These are phyloP conservation scores for Alloascoidea africana DNA, from an alignment of 805 yeast genomes.

Conservation along the genomic window DNA sequence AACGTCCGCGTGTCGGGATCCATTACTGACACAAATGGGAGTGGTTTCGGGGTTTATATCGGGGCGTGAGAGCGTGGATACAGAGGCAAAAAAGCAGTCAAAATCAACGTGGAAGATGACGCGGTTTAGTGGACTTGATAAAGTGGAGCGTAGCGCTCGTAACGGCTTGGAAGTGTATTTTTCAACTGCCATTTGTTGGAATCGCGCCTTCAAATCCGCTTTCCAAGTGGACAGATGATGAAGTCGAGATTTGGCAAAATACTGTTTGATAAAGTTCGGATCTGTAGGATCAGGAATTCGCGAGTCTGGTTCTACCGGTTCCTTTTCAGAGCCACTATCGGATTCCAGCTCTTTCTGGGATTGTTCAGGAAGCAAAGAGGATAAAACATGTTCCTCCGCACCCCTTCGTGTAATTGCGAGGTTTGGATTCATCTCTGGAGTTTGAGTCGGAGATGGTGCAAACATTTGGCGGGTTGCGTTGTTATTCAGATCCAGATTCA, in stretches of 20 bases:
- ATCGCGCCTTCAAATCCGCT: constrained; percentile 48
- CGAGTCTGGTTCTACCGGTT: constrained; percentile 6
- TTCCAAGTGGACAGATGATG: constrained; percentile 89
- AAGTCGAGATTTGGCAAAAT: constrained; percentile 68
- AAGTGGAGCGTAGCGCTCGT: constrained; percentile 5
- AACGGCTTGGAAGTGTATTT: constrained; percentile 4
- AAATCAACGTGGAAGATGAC: constrained; percentile 73
- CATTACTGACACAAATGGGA: constrained; percentile 49
- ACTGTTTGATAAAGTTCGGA: constrained; percentile 58
- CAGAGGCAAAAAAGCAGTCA: constrained; percentile 89
- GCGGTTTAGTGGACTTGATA: constrained; percentile 5
- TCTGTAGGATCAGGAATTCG: constrained; percentile 43
- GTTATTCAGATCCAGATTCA: constrained; percentile 41
- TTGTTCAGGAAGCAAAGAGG: too few relatives aligned
- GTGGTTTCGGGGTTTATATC: constrained; percentile 40
- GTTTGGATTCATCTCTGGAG: background rate
- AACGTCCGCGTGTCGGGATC: constrained; percentile 44
- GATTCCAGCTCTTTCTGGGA: constrained; percentile 5
- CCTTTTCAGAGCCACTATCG: too few relatives aligned
- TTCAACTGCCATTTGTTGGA: constrained; percentile 28
- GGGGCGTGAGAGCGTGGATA: constrained; percentile 46
- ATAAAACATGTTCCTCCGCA: too few relatives aligned
- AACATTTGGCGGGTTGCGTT: too few relatives aligned
- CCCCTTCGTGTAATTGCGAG: constrained; percentile 1
- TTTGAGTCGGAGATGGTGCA: too few relatives aligned